phyloP scores from a whole-genome alignment of 192 early-diverging fungal species.

The Entomortierella parvispora region DNA sequence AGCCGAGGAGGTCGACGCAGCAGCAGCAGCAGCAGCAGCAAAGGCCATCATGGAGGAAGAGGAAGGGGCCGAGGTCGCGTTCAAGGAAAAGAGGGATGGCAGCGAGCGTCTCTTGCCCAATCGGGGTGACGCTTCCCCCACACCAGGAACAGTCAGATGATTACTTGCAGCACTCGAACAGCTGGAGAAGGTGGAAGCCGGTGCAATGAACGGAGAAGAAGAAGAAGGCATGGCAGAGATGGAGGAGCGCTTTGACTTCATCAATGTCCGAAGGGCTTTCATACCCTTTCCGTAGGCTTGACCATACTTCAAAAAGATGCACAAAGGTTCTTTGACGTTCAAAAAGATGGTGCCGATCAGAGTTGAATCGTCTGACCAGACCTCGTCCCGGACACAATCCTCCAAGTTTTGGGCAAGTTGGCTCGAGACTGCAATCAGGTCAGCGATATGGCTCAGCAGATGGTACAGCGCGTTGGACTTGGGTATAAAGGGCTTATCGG shows the following conservation, averaged over 20 bases:
- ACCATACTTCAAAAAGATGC: slow-evolving; percentile 49
- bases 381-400: slow-evolving; percentile 44
- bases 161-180: neutral
- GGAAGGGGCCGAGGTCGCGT: neutral
- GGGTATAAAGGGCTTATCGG: slow-evolving; percentile 49
- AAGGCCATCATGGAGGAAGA: neutral
- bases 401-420: slow-evolving; percentile 17
- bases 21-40: neutral
- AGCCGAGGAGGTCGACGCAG: neutral
- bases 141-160: neutral
- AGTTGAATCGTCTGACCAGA: slow-evolving; percentile 39
- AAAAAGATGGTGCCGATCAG: slow-evolving; percentile 42
- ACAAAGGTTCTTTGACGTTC: slow-evolving; percentile 43
- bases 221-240: neutral
- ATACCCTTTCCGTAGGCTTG: slow-evolving; percentile 53
- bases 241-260: slow-evolving; percentile 37
- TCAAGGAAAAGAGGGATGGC: slow-evolving; percentile 29
- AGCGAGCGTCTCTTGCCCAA: slow-evolving; percentile 35
- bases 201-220: neutral
- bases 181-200: neutral
- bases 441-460: slow-evolving; percentile 28
- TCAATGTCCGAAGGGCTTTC: slow-evolving; percentile 36
- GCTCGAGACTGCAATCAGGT: slow-evolving; percentile 22
- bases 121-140: too few species aligned
- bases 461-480: slow-evolving; percentile 34